Conservation (phyloP, 345 rosid species). For the Isatis tinctoria region DNA sequence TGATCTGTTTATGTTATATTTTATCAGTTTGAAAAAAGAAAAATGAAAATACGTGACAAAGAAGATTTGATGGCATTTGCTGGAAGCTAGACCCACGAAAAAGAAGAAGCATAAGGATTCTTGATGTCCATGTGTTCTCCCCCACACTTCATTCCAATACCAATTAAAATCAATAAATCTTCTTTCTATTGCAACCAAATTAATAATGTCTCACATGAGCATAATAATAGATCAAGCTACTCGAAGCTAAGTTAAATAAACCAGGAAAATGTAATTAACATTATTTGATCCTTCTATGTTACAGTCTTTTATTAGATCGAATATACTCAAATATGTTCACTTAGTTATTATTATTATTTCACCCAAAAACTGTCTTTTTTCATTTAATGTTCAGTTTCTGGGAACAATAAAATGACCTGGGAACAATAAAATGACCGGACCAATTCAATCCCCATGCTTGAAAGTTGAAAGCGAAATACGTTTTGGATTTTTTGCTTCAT, state of each 20-base stretch:
- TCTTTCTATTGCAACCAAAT: neutral
- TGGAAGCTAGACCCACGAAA: conserved; percentile 24
- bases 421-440: neutral
- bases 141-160: neutral
- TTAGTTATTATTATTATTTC: neutral
- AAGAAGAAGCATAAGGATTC: neutral
- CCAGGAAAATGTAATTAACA: neutral
- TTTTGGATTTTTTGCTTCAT: neutral
- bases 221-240: neutral
- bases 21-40: neutral
- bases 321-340: neutral
- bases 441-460: neutral
- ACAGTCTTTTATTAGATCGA: neutral
- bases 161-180: neutral
- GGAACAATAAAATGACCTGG: neutral
- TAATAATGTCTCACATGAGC: neutral
- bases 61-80: conserved; percentile 28
- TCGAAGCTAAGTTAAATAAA: conserved; percentile 11
- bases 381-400: neutral
- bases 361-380: neutral
- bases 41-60: conserved; percentile 2
- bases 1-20: neutral
- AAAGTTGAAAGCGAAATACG: neutral
- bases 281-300: neutral
- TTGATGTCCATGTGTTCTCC: conserved; percentile 14